These are phyloP conservation scores for Stachybotrys elegans DNA, from an alignment of 2,329 filamentous ascomycete genomes.

Conservation along the genomic window DNA sequence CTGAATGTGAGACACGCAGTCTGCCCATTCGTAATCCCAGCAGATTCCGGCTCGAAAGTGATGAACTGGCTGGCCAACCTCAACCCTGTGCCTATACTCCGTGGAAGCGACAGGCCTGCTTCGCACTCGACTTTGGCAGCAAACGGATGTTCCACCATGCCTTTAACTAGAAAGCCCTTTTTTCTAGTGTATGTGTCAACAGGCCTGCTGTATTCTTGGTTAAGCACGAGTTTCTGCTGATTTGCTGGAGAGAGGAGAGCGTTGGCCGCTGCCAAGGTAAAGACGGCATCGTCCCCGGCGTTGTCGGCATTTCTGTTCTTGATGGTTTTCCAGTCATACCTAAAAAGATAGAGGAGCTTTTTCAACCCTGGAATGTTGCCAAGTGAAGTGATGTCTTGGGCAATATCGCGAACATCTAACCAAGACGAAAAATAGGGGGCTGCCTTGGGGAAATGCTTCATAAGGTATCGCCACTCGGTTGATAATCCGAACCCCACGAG, in stretches of 20 bases:
- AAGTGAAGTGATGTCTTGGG: conserved; percentile 6
- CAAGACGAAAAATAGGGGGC: conserved; percentile 11
- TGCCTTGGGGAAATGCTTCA: neutral
- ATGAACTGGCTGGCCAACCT: conserved; percentile 8
- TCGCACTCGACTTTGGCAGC: conserved; percentile 2
- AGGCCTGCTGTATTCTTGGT: conserved; percentile 6
- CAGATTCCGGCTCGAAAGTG: neutral
- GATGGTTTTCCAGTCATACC: conserved; percentile 8
- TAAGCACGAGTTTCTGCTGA: conserved; percentile 5
- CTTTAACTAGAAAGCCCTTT: neutral
- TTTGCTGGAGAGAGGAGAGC: conserved; percentile 4
- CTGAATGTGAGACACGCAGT: conserved; percentile 5
- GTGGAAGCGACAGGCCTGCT: conserved; percentile 2
- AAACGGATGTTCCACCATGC: conserved; percentile 1
- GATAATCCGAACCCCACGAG: conserved; percentile 9
- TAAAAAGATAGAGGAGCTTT: conserved; percentile 1
- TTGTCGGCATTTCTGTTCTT: conserved; percentile 8
- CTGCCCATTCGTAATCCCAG: neutral
- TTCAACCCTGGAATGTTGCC: conserved; percentile 1
- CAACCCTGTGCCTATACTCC: conserved; percentile 1
- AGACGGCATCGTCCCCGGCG: conserved; percentile 12
- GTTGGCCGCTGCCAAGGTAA: conserved; percentile 5
- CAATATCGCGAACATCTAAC: conserved; percentile 10
- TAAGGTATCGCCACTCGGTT: conserved; percentile 12
- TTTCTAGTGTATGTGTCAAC: conserved; percentile 4